These are phyloP conservation scores for Naegleria gruberi DNA, from an alignment of 208 protist species.

Conservation along the genomic window DNA sequence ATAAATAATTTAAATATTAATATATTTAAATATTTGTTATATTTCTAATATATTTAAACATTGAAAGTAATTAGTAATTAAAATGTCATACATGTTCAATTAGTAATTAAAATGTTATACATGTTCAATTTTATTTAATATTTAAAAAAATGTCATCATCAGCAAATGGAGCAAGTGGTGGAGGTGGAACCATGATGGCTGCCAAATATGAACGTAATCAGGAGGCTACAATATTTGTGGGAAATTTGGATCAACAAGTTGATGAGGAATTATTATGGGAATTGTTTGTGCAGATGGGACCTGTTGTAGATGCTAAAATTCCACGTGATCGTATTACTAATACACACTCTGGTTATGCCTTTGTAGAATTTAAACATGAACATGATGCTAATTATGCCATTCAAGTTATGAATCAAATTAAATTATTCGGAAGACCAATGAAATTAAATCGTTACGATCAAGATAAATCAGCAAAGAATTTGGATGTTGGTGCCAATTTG, in stretches of 20 bases:
- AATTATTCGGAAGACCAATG: conserved; percentile 74
- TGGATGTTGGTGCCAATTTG: conserved; percentile 80
- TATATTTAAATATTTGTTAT: no score
- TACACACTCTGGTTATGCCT: conserved; percentile 56
- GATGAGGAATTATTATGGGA: conserved; percentile 76
- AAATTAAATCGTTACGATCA: conserved; percentile 52
- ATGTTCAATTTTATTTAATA: no score
- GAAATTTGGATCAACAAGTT: conserved; percentile 68
- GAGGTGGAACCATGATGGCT: no score
- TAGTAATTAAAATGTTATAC: no score
- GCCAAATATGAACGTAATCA: conserved; percentile 55
- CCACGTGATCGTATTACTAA: conserved; percentile 74
- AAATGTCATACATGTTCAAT: no score
- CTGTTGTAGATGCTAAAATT: conserved; percentile 72
- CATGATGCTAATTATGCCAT: conserved; percentile 82
- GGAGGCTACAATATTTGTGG: conserved; percentile 72
- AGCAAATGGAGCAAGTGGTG: no score
- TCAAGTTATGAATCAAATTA: conserved; percentile 77
- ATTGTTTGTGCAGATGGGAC: conserved; percentile 76
- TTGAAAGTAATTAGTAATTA: no score
- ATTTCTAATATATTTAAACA: no score
- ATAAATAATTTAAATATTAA: no score
- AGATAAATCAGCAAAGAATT: conserved; percentile 29
- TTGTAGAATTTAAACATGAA: conserved; percentile 76
- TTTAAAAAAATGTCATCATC: no score